Percentiles rank a stretch among this genome's conserved stretches.
phyloP scores from a whole-genome alignment of 495 filamentous ascomycete species.

The Wilcoxina mikolae region DNA sequence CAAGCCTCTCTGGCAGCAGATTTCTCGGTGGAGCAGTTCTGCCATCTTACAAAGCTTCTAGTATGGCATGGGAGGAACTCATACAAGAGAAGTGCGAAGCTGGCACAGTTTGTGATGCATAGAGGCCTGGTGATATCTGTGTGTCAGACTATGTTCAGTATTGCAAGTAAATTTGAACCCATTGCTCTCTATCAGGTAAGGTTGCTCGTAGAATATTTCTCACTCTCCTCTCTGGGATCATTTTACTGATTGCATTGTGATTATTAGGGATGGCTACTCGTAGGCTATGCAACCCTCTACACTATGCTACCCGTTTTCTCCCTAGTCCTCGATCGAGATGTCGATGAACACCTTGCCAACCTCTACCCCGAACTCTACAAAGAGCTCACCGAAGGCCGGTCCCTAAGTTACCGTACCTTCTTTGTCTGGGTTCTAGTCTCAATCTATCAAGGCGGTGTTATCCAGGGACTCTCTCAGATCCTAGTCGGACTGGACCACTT shows the following conservation, averaged over 20 bases:
- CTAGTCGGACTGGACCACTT: conserved; percentile 57
- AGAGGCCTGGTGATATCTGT: conserved; percentile 87
- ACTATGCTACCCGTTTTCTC: conserved; percentile 90
- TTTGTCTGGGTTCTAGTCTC: conserved; percentile 94
- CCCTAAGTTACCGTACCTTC: conserved; percentile 81
- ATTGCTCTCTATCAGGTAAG: conserved; percentile 73
- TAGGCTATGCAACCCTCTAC: conserved; percentile 93
- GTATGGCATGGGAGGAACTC: conserved; percentile 97
- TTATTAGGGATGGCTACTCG: conserved; percentile 57
- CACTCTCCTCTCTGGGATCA: too few relatives aligned
- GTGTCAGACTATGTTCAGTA: conserved; percentile 94
- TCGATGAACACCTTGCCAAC: conserved; percentile 82
- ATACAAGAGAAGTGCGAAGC: conserved; percentile 89
- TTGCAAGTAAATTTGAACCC: conserved; percentile 78
- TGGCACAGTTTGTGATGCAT: conserved; percentile 97
- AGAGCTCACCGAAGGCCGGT: conserved; percentile 71
- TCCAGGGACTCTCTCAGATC: conserved; percentile 82
- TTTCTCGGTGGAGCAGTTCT: conserved; percentile 89
- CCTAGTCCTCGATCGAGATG: conserved; percentile 88
- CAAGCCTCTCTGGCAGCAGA: conserved; percentile 92
- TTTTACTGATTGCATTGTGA: too few relatives aligned
- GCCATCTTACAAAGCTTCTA: conserved; percentile 86
- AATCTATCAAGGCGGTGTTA: conserved; percentile 86
- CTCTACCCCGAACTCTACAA: conserved; percentile 97
- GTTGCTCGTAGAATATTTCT: background rate